Percentiles rank a stretch among this genome's conserved stretches.
Evolutionary conservation across 2,329 filamentous ascomycete species (phyloP).

Genomic region (Gyromitra esculenta): DNA sequence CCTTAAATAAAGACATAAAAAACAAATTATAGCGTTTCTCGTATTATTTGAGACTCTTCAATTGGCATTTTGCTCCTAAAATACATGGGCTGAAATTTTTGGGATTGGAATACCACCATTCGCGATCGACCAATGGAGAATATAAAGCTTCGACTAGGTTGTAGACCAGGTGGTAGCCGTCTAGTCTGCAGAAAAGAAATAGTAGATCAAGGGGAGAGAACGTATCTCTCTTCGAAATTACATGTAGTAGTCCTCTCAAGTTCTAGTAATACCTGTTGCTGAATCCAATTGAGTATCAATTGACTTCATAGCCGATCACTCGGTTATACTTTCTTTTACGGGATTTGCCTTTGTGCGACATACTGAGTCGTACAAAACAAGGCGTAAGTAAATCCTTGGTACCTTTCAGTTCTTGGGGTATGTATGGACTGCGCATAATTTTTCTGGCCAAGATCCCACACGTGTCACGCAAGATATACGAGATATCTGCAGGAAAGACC

Average conservation of each 20-base stretch:
- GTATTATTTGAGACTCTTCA: background rate
- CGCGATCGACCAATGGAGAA: background rate
- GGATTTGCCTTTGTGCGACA: background rate
- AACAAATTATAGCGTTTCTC: background rate
- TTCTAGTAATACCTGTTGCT: background rate
- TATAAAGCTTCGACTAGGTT: background rate
- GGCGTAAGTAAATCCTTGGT: background rate
- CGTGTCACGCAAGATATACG: slow-evolving; percentile 14
- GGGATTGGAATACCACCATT: no score
- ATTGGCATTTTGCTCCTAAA: background rate
- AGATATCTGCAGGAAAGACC: background rate
- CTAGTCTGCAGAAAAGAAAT: background rate
- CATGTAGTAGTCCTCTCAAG: background rate
- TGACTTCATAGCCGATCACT: slow-evolving; percentile 13
- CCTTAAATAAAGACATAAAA: background rate
- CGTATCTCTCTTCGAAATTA: background rate
- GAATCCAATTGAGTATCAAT: background rate
- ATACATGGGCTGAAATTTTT: background rate
- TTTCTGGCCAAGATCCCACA: background rate
- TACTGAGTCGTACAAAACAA: background rate
- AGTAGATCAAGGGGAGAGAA: background rate
- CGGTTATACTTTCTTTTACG: background rate
- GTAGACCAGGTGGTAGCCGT: background rate
- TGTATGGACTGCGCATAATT: background rate
- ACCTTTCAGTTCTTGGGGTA: background rate